Evolutionary conservation across 2,329 filamentous ascomycete species (phyloP).

Genomic region (Chaetoscypha palmicola): DNA sequence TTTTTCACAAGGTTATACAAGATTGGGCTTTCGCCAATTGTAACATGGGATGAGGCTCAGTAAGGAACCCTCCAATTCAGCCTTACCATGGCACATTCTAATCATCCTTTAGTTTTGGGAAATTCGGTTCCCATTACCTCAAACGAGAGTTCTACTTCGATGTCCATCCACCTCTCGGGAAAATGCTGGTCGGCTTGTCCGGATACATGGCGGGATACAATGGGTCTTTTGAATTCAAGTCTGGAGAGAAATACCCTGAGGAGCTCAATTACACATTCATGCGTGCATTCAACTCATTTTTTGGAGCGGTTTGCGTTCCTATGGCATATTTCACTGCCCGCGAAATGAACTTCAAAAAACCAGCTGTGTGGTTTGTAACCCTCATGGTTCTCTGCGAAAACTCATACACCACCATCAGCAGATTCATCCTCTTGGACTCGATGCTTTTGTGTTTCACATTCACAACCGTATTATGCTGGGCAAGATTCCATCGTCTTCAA

Average conservation of each 20-base stretch:
- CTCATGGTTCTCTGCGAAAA: conserved; percentile 98
- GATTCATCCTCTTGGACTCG: conserved; percentile 95
- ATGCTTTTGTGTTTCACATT: conserved; percentile 99
- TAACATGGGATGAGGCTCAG: conserved; percentile 73
- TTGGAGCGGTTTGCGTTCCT: conserved; percentile 86
- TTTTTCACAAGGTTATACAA: conserved; percentile 63
- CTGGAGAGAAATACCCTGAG: conserved; percentile 87
- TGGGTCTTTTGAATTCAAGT: conserved; percentile 99
- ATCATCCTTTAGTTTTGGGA: conserved; percentile 62
- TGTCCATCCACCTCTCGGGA: conserved; percentile 88
- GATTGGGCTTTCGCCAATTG: conserved; percentile 64
- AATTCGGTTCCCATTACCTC: conserved; percentile 98
- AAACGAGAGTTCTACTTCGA: conserved; percentile 99
- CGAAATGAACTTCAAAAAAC: conserved; percentile 78
- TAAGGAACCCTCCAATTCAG: conserved; percentile 38
- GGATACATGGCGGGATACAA: conserved; percentile 97
- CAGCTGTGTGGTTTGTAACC: conserved; percentile 89
- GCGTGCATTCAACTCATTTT: conserved; percentile 94
- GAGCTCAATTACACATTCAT: conserved; percentile 98
- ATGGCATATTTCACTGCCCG: conserved; percentile 92
- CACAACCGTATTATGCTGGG: conserved; percentile 93
- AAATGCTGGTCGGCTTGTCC: conserved; percentile 95
- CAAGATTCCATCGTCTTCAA: conserved; percentile 87
- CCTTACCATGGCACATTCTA: conserved; percentile 30
- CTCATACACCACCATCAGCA: conserved; percentile 97